Evolutionary conservation across 2,329 filamentous ascomycete genomes (phyloP), one percentile per base, ranked within the genome.

Genomic region (Chrysoporthe austroafricana): DNA sequence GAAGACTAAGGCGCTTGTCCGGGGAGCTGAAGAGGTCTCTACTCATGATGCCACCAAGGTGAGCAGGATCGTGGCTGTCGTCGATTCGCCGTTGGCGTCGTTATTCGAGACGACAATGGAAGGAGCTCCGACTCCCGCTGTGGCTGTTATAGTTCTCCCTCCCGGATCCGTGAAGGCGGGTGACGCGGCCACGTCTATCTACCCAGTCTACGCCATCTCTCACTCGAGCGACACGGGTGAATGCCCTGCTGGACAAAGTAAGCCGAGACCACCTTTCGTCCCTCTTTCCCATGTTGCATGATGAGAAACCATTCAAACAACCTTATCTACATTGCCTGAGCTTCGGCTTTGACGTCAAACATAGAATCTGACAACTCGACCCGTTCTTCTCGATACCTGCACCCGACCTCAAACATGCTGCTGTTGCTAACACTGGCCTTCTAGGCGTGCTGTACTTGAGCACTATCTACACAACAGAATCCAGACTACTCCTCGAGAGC

Each of bases 251-350:
- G 89, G 91, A 80, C 94, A 98, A 88, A 90, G 95, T 99, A 87
- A 93, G 95, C 92, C 60, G 67, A 32, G 68, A 36, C 34, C 34
- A 39, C 46, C 32, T 62, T 39, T 70, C 68, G 69, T 71, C 50
- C 52, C 71, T 64, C 70, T 67, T 43, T 62, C 65, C 58, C 74
- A 77, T 84, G 80, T 85, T 80, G 86, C 84, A 91, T 94, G 95
- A 97, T 98, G 94, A 70, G 61, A 63, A 63, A 48, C 61, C 21
- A 97, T 85, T 80, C 80, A 81, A 86, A 79, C 81, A 84, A 85
- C 80, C 94, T 98, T 98, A 98, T 97, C 95, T 97, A 98, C 95
- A 97, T 98, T 98, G 94, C 92, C 95, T 94, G 95, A 97, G 91
- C 82, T 83, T 79, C 86, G 86, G 82, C 82, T 76, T 91, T 97